Conservation (phyloP, 2,329 filamentous ascomycete genomes). For the Monosporascus ibericus region DNA sequence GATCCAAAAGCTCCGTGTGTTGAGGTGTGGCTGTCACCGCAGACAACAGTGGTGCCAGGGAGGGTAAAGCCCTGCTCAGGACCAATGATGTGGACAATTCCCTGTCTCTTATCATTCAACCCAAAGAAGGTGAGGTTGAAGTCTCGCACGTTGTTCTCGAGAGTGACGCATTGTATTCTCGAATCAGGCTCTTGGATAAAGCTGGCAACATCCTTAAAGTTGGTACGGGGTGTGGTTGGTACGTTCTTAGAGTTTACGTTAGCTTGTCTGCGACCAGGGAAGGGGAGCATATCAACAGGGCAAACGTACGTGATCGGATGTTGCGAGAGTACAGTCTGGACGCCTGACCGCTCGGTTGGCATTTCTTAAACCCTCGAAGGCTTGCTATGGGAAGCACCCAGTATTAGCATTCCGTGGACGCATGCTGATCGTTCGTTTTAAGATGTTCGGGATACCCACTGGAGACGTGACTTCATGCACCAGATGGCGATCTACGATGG, state of each 20-base stretch:
- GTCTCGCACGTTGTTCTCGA: conserved; percentile 95
- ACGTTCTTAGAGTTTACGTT: conserved; percentile 63
- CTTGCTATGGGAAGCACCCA: conserved; percentile 57
- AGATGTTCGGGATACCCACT: conserved; percentile 42
- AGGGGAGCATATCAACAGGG: neutral
- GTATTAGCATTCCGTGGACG: conserved; percentile 8
- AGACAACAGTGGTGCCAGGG: conserved; percentile 92
- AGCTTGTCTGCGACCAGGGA: conserved; percentile 9
- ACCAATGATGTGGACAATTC: conserved; percentile 97
- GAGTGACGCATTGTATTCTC: conserved; percentile 84
- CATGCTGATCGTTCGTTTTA: neutral
- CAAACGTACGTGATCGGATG: conserved; percentile 82
- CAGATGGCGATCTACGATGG: conserved; percentile 71
- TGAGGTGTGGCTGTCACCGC: conserved; percentile 95
- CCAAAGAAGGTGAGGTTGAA: conserved; percentile 98
- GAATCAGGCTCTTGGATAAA: conserved; percentile 97
- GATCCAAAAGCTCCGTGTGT: conserved; percentile 96
- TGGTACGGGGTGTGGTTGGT: conserved; percentile 83
- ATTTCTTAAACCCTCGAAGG: conserved; percentile 91
- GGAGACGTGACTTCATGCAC: conserved; percentile 98
- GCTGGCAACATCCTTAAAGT: conserved; percentile 84
- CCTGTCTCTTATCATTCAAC: conserved; percentile 90
- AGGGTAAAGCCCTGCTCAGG: conserved; percentile 98
- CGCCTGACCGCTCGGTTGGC: conserved; percentile 81
- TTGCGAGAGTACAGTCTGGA: conserved; percentile 94